These are phyloP conservation scores for Amborella trichopoda DNA, from an alignment of 164 flowering plant species.

Conservation along the genomic window DNA sequence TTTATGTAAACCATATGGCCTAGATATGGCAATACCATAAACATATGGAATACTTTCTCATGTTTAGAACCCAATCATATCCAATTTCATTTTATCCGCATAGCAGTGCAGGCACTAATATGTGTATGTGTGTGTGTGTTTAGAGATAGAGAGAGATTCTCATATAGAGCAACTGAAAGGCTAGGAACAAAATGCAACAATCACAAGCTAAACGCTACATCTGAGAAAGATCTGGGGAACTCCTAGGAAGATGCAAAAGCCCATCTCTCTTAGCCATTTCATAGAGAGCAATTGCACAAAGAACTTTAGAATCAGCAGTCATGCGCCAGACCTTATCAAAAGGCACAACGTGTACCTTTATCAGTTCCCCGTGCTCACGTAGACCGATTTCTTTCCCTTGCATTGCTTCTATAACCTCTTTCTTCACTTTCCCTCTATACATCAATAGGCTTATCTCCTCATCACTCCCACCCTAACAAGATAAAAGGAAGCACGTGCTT, in stretches of 20 bases:
- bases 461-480: constrained; percentile 84
- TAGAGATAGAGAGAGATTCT: no score
- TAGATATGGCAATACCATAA: no score
- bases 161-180: no score
- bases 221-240: neutral
- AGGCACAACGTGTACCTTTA: constrained; percentile 75
- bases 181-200: no score
- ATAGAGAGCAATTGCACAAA: constrained; percentile 60
- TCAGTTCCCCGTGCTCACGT: constrained; percentile 81
- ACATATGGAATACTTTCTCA: no score
- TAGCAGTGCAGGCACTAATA: no score
- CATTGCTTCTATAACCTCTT: constrained; percentile 37
- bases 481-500: constrained; percentile 1
- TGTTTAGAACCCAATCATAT: no score
- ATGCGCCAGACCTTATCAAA: constrained; percentile 65
- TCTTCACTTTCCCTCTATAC: constrained; percentile 45
- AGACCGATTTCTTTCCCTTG: constrained; percentile 87
- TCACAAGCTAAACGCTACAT: neutral
- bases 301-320: constrained; percentile 73
- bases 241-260: constrained; percentile 13
- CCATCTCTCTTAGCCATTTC: constrained; percentile 81
- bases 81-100: no score
- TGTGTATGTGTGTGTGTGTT: no score
- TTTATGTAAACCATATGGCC: no score
- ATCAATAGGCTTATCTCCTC: constrained; percentile 69